Base-by-base conservation (phyloP, 768 basidiomycete genomes). In the Collybiopsis luxurians region DNA sequence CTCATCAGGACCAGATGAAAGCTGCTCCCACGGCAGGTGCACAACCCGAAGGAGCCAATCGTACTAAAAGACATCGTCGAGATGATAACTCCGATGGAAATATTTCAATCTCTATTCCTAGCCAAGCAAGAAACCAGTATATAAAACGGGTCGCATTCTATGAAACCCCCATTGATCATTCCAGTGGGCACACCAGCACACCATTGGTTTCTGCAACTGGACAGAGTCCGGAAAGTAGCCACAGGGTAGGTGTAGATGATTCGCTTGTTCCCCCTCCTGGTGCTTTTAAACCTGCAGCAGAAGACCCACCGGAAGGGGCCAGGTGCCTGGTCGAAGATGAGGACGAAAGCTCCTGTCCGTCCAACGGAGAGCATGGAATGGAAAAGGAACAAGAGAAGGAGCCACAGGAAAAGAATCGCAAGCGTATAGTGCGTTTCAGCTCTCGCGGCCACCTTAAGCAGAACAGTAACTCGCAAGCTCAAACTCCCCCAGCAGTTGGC, bases 261-360 rank as follows among this genome's bases (percentile, higher is more conserved):
- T 89, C 90, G 2, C 90, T 92, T 57, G 88, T 83, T 1, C 76
- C 81, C 0, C 71, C 73, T 10, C 60, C 75, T 27, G 64, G 68
- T 40, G 38, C 13, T 57, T 65, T 27, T 56, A 58, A 4, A 56
- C 69, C 73, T 45, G 67, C 61, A 48, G 61, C 57, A 30, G 57
- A 79, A 76, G 59, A 65, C 71, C 12, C 75, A 71, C 15, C 63
- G 72, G 3, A 87, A 47, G 83, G 75, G 43, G 65, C 64, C 13
- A 73, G 70, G 58, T 94, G 98, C 71, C 98, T 97, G 10, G 92
- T 98, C 46, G 97, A 98, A 70, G 89, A 98, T 58, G 97, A 99
- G 71, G 98, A 98, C 64, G 90, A 89, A 56, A 24, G 49, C 19
- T 34, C 50, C 13, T 15, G 87, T 87, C 5, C 68, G 69, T 46